These are phyloP conservation scores for Candida sonorensis DNA, from an alignment of 805 yeast genomes.

Conservation along the genomic window DNA sequence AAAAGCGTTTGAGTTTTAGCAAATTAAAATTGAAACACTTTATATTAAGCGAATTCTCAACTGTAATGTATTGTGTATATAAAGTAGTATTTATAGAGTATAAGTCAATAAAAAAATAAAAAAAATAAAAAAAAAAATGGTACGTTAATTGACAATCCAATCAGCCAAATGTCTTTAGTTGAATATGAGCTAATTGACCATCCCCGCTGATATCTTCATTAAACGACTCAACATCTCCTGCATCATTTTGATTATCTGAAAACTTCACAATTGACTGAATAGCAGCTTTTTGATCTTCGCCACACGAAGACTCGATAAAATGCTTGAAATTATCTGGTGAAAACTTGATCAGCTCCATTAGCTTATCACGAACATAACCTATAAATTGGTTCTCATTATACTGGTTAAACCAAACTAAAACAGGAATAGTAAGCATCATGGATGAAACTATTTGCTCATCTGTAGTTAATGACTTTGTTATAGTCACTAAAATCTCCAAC, in stretches of 20 bases:
- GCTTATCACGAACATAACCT: slow-evolving; percentile 38
- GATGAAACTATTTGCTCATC: slow-evolving; percentile 26
- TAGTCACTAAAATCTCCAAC: slow-evolving; percentile 44
- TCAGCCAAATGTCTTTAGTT: slow-evolving; percentile 42
- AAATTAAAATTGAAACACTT: no score
- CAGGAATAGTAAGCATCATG: slow-evolving; percentile 25
- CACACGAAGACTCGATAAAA: slow-evolving; percentile 33
- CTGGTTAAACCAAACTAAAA: slow-evolving; percentile 26
- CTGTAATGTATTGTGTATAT: no score
- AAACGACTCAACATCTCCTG: no score
- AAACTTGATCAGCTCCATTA: slow-evolving; percentile 39
- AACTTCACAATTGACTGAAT: slow-evolving; percentile 39
- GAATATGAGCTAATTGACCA: slow-evolving; percentile 36
- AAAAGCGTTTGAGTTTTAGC: no score
- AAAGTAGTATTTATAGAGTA: neutral
- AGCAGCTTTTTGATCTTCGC: slow-evolving; percentile 32
- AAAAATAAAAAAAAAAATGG: no score
- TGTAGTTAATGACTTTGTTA: slow-evolving; percentile 31
- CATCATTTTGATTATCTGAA: slow-evolving; percentile 4
- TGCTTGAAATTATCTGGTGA: slow-evolving; percentile 42
- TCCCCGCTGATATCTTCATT: no score
- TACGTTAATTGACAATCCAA: neutral
- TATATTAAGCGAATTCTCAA: no score
- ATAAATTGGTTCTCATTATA: slow-evolving; percentile 13
- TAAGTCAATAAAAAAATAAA: neutral